A percentile compares a stretch with the other conserved stretches of the same genome.
Evolutionary conservation across 2,329 filamentous ascomycete genomes (phyloP).

Genomic region (Daldinia sp.): DNA sequence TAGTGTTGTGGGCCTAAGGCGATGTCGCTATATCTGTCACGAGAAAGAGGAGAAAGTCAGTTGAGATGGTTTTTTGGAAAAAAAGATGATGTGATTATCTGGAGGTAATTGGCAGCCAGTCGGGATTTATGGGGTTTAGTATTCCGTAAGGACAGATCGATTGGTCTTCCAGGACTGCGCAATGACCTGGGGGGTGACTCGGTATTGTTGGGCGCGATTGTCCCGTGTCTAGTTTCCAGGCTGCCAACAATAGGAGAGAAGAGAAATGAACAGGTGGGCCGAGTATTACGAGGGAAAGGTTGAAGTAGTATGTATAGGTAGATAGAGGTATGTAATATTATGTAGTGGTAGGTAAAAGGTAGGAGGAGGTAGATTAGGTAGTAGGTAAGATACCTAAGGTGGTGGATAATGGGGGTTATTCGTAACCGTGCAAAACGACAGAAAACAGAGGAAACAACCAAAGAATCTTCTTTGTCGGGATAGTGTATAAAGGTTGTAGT

Average conservation of each 20-base stretch:
- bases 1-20: conserved; percentile 42
- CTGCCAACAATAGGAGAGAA: conserved; percentile 48
- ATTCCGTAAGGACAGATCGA: conserved; percentile 48
- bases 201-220: conserved; percentile 26
- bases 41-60: conserved; percentile 32
- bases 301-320: conserved; percentile 26
- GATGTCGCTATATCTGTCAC: conserved; percentile 34
- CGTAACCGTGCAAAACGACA: not conserved
- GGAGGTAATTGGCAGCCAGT: conserved; percentile 40
- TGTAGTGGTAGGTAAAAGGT: conserved; percentile 22
- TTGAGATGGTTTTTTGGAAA: conserved; percentile 29
- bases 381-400: not conserved
- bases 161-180: conserved; percentile 41
- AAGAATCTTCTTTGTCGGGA: conserved; percentile 44
- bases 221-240: conserved; percentile 41
- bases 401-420: conserved; percentile 3
- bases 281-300: conserved; percentile 26
- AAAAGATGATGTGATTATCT: conserved; percentile 38
- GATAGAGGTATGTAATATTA: conserved; percentile 18
- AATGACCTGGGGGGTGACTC: conserved; percentile 36
- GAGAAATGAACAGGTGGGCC: conserved; percentile 47
- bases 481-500: not conserved
- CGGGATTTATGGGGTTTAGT: conserved; percentile 38
- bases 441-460: conserved; percentile 15
- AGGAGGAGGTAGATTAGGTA: not conserved